Base-by-base conservation (phyloP, 495 filamentous ascomycete species). In the Saxispiralis lemnorum region DNA sequence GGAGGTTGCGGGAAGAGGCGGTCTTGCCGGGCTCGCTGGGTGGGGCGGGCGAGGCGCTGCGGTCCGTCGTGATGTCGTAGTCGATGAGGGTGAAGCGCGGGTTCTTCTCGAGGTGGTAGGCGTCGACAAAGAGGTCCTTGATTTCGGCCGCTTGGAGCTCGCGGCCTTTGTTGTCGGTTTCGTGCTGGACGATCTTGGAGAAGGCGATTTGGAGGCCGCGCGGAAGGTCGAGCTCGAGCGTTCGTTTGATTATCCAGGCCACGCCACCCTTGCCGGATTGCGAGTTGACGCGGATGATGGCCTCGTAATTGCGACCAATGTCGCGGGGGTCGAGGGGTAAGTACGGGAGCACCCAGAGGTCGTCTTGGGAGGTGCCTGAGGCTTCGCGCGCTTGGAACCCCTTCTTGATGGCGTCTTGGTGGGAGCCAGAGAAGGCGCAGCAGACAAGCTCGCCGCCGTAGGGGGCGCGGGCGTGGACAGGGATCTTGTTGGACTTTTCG, bases 381-480 rank as follows among this genome's bases (percentile, higher is more conserved):
- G 69, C 60, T 56, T 86, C 68, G 36, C 88, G 77, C 18, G 66
- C 55, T 49, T 78, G 70, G 67, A 96, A 95, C 11, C 89, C 88
- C 66, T 96, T 96, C 66, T 93, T 93, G 65, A 97, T 95, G 31
- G 89, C 89, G 54, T 96, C 89, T 65, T 97, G 87, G 59, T 95
- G 88, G 20, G 81, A 85, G 35, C 87, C 85, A 54, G 78, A 83
- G 65, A 93, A 93, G 14, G 84, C 83, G 58, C 78, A 87, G 33
- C 85, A 79, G 35, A 94, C 88, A 45, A 94, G 69, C 55, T 81
- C 78, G 31, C 84, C 89, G 40, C 83, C 86, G 60, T 95, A 95
- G 0, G 89, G 88, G 41, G 80, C 79, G 36, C 88, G 75, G 37
- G 81, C 76, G 51, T 93, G 83, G 15, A 95, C 81, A 14, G 86